Conservation (phyloP, 2,329 filamentous ascomycete genomes). For the Epichloe glyceriae region DNA sequence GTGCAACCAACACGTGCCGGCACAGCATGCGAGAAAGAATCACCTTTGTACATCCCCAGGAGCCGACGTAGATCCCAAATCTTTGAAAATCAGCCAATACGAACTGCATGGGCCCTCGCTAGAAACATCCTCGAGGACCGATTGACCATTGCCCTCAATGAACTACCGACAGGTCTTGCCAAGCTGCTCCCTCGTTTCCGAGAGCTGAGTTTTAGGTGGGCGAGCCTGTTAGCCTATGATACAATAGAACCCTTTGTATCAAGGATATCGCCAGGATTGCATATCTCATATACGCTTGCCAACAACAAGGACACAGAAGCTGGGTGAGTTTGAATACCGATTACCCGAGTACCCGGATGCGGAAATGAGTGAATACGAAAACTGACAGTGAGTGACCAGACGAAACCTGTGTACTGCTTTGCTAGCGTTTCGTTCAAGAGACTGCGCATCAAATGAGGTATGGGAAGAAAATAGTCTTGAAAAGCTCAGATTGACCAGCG, state of each 20-base stretch:
- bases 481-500: neutral
- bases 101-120: conserved; percentile 44
- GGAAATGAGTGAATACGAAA: neutral
- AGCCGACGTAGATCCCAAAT: conserved; percentile 48
- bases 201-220: conserved; percentile 71
- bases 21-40: conserved; percentile 59
- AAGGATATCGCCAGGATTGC: conserved; percentile 65
- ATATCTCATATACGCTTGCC: conserved; percentile 60
- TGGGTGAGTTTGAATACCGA: conserved; percentile 9
- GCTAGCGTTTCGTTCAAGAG: conserved; percentile 42
- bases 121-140: conserved; percentile 65
- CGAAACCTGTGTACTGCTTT: conserved; percentile 42
- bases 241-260: conserved; percentile 59
- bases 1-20: neutral
- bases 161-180: conserved; percentile 58
- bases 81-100: conserved; percentile 43
- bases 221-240: conserved; percentile 42
- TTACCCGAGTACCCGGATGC: neutral
- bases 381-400: neutral
- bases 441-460: conserved; percentile 33
- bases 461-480: neutral
- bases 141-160: conserved; percentile 57
- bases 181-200: conserved; percentile 49
- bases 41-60: conserved; percentile 62
- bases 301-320: conserved; percentile 9